phyloP scores from a whole-genome alignment of 164 flowering plant genomes.

The Nymphaea colorata region DNA sequence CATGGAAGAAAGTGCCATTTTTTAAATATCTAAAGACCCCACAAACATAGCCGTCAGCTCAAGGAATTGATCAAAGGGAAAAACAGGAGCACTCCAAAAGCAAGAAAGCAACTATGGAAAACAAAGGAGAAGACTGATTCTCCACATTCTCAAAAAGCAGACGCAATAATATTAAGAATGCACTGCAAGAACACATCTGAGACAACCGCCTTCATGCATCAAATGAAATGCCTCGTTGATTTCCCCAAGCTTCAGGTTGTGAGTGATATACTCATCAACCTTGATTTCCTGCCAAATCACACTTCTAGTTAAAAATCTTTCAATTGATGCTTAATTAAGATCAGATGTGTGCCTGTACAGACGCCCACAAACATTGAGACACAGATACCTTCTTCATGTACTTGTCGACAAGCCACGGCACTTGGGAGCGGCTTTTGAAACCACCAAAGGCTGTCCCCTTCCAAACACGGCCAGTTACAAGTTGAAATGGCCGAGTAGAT shows the following conservation, averaged over 20 bases:
- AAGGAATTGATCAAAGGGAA: no score
- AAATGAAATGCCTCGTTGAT: slow-evolving; percentile 87
- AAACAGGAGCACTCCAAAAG: no score
- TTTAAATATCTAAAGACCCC: no score
- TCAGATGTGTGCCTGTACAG: background rate
- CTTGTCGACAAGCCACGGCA: slow-evolving; percentile 98
- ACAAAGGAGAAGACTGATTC: background rate
- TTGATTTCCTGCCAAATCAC: slow-evolving; percentile 67
- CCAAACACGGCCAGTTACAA: slow-evolving; percentile 99
- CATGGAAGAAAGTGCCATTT: no score
- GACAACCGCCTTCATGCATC: slow-evolving; percentile 85
- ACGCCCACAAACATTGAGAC: background rate
- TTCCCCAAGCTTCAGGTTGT: slow-evolving; percentile 59
- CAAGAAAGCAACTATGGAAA: background rate
- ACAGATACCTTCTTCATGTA: slow-evolving; percentile 80
- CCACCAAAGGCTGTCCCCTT: slow-evolving; percentile 99
- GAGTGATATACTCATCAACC: slow-evolving; percentile 93
- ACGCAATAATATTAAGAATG: background rate
- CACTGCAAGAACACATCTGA: slow-evolving; percentile 68
- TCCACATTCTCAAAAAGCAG: background rate
- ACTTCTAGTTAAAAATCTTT: background rate
- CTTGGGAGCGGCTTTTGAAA: slow-evolving; percentile 97
- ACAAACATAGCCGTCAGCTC: no score
- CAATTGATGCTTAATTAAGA: background rate
- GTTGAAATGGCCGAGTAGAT: slow-evolving; percentile 91